Percentiles rank a stretch among this genome's conserved stretches.
phyloP scores from a whole-genome alignment of 2,329 filamentous ascomycete species.

The Pseudogymnoascus sp. region DNA sequence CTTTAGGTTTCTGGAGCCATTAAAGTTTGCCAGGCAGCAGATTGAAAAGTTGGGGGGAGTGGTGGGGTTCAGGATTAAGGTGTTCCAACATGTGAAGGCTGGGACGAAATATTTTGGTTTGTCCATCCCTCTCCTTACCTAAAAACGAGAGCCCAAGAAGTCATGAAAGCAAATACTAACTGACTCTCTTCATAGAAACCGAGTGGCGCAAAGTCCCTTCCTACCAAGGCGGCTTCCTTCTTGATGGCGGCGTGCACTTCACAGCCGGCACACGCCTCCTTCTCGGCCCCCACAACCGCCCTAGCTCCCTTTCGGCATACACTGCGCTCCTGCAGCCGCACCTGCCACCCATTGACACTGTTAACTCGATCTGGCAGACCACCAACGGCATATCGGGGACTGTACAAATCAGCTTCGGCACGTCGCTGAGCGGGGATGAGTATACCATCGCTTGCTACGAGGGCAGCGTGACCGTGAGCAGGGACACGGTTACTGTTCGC shows the following conservation, averaged over 20 bases:
- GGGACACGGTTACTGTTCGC: slow-evolving; percentile 23
- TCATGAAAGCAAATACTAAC: not conserved
- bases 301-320: slow-evolving; percentile 22
- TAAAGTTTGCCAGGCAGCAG: slow-evolving; percentile 43
- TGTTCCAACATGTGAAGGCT: slow-evolving; percentile 37
- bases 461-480: slow-evolving; percentile 23
- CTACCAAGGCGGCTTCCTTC: slow-evolving; percentile 68
- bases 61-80: slow-evolving; percentile 44
- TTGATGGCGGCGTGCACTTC: slow-evolving; percentile 70
- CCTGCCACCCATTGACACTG: slow-evolving; percentile 27
- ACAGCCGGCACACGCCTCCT: slow-evolving; percentile 56
- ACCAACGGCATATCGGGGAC: slow-evolving; percentile 26
- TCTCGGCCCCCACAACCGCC: slow-evolving; percentile 34
- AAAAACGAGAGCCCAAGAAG: not conserved
- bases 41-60: slow-evolving; percentile 46
- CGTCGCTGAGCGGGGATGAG: slow-evolving; percentile 24
- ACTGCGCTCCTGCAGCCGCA: slow-evolving; percentile 24
- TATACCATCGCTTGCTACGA: slow-evolving; percentile 28
- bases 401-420: slow-evolving; percentile 27
- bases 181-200: slow-evolving; percentile 32
- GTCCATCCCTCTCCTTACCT: not conserved
- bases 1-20: slow-evolving; percentile 55
- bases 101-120: slow-evolving; percentile 40
- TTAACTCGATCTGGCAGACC: slow-evolving; percentile 28
- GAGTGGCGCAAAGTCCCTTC: slow-evolving; percentile 60